These are phyloP conservation scores for Buxus sempervirens DNA, from an alignment of 164 flowering plant genomes.

Conservation along the genomic window DNA sequence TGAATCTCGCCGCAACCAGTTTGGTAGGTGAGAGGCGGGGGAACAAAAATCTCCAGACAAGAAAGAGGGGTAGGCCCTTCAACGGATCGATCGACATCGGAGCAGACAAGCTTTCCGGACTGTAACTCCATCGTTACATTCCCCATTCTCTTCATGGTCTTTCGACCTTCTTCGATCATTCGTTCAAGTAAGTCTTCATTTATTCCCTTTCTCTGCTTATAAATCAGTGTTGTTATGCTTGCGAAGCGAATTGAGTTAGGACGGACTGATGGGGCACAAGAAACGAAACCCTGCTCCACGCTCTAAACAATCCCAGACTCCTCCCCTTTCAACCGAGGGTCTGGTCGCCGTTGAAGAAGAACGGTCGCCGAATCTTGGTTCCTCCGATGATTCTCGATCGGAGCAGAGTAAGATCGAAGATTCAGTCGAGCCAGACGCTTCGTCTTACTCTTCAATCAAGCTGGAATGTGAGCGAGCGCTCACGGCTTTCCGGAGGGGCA, in stretches of 20 bases:
- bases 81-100: slow-evolving; percentile 20
- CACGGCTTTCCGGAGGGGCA: slow-evolving; percentile 72
- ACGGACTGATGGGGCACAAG: slow-evolving; percentile 60
- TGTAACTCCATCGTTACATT: background rate
- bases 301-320: slow-evolving; percentile 24
- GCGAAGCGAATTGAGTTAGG: slow-evolving; percentile 20
- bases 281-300: slow-evolving; percentile 54
- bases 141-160: background rate
- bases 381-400: background rate
- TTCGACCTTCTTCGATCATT: background rate
- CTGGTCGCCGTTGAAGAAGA: slow-evolving; percentile 4
- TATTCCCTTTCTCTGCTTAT: background rate
- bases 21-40: slow-evolving; percentile 15
- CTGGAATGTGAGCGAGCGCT: slow-evolving; percentile 82
- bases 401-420: slow-evolving; percentile 15
- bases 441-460: slow-evolving; percentile 40
- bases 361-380: slow-evolving; percentile 1
- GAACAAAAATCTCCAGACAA: background rate
- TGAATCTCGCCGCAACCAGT: slow-evolving; percentile 6
- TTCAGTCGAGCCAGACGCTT: slow-evolving; percentile 12
- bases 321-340: slow-evolving; percentile 5
- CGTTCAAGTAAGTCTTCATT: slow-evolving; percentile 13
- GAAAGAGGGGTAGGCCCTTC: background rate
- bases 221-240: slow-evolving; percentile 23
- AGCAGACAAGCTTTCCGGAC: background rate